These are phyloP conservation scores for Rosa rugosa DNA, from an alignment of 306 rosid genomes.

Conservation along the genomic window DNA sequence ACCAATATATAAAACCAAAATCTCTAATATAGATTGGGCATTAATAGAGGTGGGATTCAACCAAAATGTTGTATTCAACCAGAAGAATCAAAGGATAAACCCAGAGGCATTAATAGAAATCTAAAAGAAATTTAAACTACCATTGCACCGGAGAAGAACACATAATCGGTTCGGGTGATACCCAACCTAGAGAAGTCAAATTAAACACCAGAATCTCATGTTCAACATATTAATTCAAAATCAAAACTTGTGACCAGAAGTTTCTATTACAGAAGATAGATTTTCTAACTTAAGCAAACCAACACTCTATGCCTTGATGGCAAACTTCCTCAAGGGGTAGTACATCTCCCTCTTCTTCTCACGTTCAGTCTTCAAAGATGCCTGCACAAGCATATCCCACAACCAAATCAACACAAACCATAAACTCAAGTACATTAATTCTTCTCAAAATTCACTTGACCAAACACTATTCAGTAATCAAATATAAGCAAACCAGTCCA, in stretches of 20 bases:
- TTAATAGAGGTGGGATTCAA: too few species aligned
- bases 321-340: constrained; percentile 80
- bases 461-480: not conserved
- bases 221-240: constrained; percentile 19
- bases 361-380: constrained; percentile 75
- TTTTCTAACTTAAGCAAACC: constrained; percentile 7
- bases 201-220: constrained; percentile 13
- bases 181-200: constrained; percentile 16
- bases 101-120: not conserved
- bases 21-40: too few species aligned
- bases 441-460: not conserved
- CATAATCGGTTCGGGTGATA: not conserved
- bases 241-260: constrained; percentile 33
- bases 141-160: not conserved
- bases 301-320: constrained; percentile 73
- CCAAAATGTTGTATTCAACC: too few species aligned
- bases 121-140: not conserved
- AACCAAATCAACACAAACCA: not conserved
- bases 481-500: not conserved
- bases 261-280: constrained; percentile 14
- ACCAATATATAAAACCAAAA: too few species aligned
- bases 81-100: not conserved
- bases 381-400: constrained; percentile 34
- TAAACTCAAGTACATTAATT: not conserved
- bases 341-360: constrained; percentile 80